Evolutionary conservation across 331 rosid species (phyloP), one percentile per base, ranked within the genome.

Genomic region (Pyrus hybrid): DNA sequence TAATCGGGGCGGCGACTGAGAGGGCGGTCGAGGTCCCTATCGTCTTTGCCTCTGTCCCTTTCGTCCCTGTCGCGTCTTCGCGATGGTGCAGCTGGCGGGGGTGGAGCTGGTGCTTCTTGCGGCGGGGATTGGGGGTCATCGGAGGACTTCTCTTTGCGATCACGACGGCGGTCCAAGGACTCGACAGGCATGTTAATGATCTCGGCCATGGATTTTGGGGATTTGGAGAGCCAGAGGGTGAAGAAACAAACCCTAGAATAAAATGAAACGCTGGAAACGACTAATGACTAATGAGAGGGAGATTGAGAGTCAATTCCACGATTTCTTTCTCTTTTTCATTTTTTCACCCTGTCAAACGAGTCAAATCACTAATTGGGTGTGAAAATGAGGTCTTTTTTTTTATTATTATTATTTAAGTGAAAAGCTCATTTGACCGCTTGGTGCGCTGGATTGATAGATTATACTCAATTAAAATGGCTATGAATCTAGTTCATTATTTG

Each of bases 141-240:
- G 45, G 70, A 62, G 29, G 77, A 62, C 41, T 62, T 83, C 51
- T 83, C 87, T 33, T 73, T 79, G 9, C 71, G 82, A 35, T 83
- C 87, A 13, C 77, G 70, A 66, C 74, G 79, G 37, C 83, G 78
- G 76, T 84, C 90, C 29, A 87, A 66, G 13, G 88, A 84, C 13
- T 87, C 91, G 67, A 79, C 82, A 14, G 88, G 85, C 80, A 87
- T 71, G 76, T 84, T 82, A 85, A 87, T 82, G 66, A 87, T 87
- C 82, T 82, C 91, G 76, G 88, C 88, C 91, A 87, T 87, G 81
- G 53, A 23, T 18, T 62, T 45, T 56, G 33, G 56, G 54, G 45
- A 28, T 10, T 75, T 60, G n/a, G 78, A 14, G 65, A 67, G 49
- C 65, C 70, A 35, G 66, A 16, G n/a, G 29, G 63, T 33, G 29